Base-by-base conservation (phyloP, 495 filamentous ascomycete genomes). In the Xylaria venustula region DNA sequence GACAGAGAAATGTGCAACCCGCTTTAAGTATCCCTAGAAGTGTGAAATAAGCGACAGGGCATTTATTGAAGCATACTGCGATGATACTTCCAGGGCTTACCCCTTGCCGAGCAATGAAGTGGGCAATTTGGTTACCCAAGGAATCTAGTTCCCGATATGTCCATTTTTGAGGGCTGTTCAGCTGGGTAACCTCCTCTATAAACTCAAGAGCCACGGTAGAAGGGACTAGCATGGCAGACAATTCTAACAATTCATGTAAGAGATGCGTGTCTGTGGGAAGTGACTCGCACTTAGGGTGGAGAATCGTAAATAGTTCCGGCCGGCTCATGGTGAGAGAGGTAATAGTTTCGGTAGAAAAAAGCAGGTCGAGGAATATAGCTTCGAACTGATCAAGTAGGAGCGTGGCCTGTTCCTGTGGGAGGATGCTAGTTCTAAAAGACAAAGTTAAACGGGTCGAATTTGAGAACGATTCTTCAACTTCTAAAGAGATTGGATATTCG, bases 21-120 rank as follows among this genome's bases (percentile, higher is more conserved):
- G 87, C 85, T 70, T 94, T 94, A 47, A 94, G 74, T 44, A 93
- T 86, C 5, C 90, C 91, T 6, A 94, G 76, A 22, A 93, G 90
- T 2, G 89, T 84, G 61, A 92, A 87, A 46, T 88, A 92, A 9
- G 91, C 83, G 49, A 90, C 85, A 1, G 90, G 86, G 61, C 85
- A 91, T 70, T 93, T 93, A 53, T 92, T 84, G 65, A 96, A 93
- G 68, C 88, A 88, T 7, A 91, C 84, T 0, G 84, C 88, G 17
- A 96, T 77, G n/a, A 92, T 81, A 17, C 76, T 70, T 3, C 85
- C 83, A 61, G 25, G 73, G 59, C 20, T 76, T 68, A 36, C 74
- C 66, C 30, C 70, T 54, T 0, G 61, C 41, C 6, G 41, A 32
- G 41, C n/a, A 25, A 92, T 60, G 17, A 87, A 66, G 51, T 85